A percentile compares a stretch with the other conserved stretches of the same genome.
Evolutionary conservation across 768 basidiomycete species (phyloP).

Genomic region (Chiua virens): DNA sequence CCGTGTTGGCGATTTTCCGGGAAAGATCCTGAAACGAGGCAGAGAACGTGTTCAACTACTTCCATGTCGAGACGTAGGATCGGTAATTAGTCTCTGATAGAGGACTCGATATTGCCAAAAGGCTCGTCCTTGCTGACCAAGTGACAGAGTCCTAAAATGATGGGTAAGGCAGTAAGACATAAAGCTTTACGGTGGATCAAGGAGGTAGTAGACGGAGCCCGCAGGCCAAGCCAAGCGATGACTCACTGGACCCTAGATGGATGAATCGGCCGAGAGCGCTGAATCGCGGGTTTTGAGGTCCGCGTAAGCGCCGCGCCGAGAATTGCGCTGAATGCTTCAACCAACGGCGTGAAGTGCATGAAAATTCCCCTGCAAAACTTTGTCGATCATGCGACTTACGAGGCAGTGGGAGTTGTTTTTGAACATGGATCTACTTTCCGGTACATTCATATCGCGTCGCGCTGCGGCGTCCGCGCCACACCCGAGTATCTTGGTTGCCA

Average conservation of each 20-base stretch:
- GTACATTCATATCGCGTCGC: constrained; percentile 9
- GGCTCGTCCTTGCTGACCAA: too few relatives aligned
- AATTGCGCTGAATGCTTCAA: constrained; percentile 16
- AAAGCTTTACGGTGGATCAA: too few relatives aligned
- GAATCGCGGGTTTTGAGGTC: constrained; percentile 22
- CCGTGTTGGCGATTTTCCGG: not conserved
- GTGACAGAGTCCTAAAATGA: too few relatives aligned
- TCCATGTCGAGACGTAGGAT: constrained; percentile 5
- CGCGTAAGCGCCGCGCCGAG: constrained; percentile 18
- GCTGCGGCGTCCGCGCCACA: constrained; percentile 22
- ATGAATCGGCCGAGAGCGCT: constrained; percentile 4
- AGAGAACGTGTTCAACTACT: not conserved
- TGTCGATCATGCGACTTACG: constrained; percentile 5
- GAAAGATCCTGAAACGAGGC: not conserved
- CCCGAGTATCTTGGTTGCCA: constrained; percentile 21
- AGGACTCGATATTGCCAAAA: not conserved
- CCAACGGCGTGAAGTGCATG: too few relatives aligned
- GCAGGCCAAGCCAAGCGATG: not conserved
- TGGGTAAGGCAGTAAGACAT: too few relatives aligned
- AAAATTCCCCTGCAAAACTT: constrained; percentile 1
- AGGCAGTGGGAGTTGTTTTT: not conserved
- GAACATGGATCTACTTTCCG: constrained; percentile 16
- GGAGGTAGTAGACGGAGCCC: too few relatives aligned
- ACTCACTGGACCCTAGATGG: not conserved
- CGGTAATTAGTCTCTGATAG: not conserved